Percentiles rank a stretch among this genome's conserved stretches.
These are phyloP conservation scores for Immersiella caudata DNA, from an alignment of 495 filamentous ascomycete genomes.

Conservation along the genomic window DNA sequence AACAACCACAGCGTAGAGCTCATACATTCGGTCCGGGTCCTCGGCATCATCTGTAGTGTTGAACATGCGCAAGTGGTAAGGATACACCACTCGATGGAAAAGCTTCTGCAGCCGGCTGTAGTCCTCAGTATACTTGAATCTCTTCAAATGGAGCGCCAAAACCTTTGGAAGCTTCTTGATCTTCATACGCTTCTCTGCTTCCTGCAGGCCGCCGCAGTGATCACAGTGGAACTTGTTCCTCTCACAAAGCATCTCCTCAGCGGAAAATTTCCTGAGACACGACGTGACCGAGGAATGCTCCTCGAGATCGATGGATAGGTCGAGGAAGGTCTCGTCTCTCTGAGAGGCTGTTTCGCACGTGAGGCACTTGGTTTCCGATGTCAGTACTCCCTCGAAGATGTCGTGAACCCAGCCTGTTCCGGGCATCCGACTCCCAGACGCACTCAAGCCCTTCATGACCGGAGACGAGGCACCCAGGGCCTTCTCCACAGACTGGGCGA, in stretches of 20 bases:
- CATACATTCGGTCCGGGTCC: conserved; percentile 92
- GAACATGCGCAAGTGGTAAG: conserved; percentile 93
- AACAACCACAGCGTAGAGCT: conserved; percentile 97
- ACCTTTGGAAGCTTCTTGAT: conserved; percentile 93
- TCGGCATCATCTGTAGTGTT: conserved; percentile 98
- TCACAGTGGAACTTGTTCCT: conserved; percentile 99
- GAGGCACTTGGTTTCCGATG: conserved; percentile 94
- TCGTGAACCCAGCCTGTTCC: conserved; percentile 93
- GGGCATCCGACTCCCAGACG: conserved; percentile 41
- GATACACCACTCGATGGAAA: conserved; percentile 95
- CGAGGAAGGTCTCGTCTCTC: conserved; percentile 91
- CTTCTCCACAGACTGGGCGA: conserved; percentile 45
- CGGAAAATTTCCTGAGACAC: conserved; percentile 92
- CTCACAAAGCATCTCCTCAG: conserved; percentile 98
- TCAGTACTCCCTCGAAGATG: conserved; percentile 91
- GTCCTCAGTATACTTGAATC: conserved; percentile 98
- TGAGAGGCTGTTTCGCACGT: conserved; percentile 96
- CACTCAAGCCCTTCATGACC: conserved; percentile 45
- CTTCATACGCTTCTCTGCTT: conserved; percentile 99
- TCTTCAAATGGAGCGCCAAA: conserved; percentile 87
- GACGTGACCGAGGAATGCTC: conserved; percentile 96
- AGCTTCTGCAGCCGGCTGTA: conserved; percentile 91
- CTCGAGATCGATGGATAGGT: conserved; percentile 93
- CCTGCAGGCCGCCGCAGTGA: conserved; percentile 92
- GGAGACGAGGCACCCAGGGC: conserved; percentile 49